Conservation (phyloP, 257 asterid species). For the Cruciata laevipes region DNA sequence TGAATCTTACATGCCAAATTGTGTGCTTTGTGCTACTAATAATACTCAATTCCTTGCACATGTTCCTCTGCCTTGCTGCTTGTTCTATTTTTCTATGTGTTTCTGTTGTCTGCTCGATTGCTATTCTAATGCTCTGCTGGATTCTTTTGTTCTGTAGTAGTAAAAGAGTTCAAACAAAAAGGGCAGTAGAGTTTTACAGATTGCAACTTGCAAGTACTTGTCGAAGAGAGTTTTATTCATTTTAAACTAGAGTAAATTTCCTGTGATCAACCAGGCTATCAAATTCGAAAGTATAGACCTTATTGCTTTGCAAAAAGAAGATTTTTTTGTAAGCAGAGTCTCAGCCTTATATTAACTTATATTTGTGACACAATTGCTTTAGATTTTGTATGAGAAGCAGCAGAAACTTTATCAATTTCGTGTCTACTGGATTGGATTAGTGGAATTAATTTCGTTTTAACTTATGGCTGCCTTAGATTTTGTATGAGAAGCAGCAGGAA, state of each 20-base stretch:
- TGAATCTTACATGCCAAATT: not conserved
- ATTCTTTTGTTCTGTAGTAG: not conserved
- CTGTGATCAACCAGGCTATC: not conserved
- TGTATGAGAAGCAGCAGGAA: not conserved
- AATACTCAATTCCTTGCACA: not conserved
- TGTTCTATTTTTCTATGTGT: not conserved
- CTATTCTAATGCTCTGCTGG: not conserved
- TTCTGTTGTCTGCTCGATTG: too few relatives aligned
- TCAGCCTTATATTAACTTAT: not conserved
- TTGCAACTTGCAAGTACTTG: not conserved
- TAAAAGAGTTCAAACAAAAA: not conserved
- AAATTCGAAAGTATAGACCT: not conserved
- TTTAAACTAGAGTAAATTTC: not conserved
- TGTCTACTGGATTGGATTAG: not conserved
- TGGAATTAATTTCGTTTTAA: too few relatives aligned
- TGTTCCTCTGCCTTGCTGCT: not conserved
- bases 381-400: not conserved
- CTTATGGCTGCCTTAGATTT: not conserved
- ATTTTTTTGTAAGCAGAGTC: not conserved
- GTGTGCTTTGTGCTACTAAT: slow-evolving; percentile 7
- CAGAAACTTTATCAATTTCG: not conserved
- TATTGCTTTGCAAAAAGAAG: not conserved
- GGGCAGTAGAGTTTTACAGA: not conserved
- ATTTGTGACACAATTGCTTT: not conserved
- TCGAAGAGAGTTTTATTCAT: not conserved